phyloP scores from a whole-genome alignment of 345 rosid species.

The Acer saccharum region DNA sequence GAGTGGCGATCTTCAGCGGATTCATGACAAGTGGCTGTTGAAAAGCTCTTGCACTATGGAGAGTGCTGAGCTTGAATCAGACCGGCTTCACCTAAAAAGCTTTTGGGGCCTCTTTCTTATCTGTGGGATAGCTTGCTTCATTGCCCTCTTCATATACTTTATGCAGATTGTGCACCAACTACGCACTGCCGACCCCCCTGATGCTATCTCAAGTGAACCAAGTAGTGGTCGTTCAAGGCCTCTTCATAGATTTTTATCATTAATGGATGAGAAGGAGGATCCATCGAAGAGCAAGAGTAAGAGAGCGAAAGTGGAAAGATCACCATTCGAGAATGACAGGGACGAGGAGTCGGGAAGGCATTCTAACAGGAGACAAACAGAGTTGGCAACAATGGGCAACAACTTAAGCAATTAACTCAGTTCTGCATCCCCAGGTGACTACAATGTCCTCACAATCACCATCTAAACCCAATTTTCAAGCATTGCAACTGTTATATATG shows the following conservation, averaged over 20 bases:
- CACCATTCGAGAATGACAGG: slow-evolving; percentile 28
- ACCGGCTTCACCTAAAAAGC: slow-evolving; percentile 72
- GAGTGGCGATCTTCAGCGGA: slow-evolving; percentile 91
- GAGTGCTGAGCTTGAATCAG: slow-evolving; percentile 62
- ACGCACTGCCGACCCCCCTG: slow-evolving; percentile 21
- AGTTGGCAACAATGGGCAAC: slow-evolving; percentile 16
- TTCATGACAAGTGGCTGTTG: slow-evolving; percentile 94
- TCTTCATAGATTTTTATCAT: slow-evolving; percentile 57
- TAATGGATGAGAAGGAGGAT: slow-evolving; percentile 82
- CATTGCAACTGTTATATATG: not conserved
- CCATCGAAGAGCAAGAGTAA: slow-evolving; percentile 41
- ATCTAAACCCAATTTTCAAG: not conserved
- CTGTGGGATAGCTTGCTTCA: slow-evolving; percentile 71
- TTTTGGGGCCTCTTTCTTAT: slow-evolving; percentile 90
- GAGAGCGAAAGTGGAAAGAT: slow-evolving; percentile 55
- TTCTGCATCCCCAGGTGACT: not conserved
- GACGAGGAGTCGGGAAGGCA: slow-evolving; percentile 29
- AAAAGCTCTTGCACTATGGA: slow-evolving; percentile 69
- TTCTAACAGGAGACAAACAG: slow-evolving; percentile 21
- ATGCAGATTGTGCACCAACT: slow-evolving; percentile 49
- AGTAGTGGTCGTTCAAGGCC: slow-evolving; percentile 40
- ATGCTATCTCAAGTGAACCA: slow-evolving; percentile 28
- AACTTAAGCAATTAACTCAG: not conserved
- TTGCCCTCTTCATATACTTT: slow-evolving; percentile 70
- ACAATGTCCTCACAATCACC: not conserved